Evolutionary conservation across 495 filamentous ascomycete species (phyloP).

Genomic region (Acidomyces sp.): DNA sequence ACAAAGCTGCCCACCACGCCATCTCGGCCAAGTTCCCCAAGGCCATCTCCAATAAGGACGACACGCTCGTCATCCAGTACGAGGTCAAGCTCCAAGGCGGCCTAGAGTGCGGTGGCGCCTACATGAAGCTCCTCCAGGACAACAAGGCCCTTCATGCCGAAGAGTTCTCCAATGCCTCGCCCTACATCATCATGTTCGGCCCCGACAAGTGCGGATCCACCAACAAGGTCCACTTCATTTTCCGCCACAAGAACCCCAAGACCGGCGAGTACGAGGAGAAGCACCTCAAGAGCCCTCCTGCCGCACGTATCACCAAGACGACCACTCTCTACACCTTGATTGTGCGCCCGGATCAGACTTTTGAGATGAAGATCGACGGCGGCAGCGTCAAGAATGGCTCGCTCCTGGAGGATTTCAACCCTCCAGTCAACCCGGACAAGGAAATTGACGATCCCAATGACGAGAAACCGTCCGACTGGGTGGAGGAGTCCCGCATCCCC

Average conservation of each 20-base stretch:
- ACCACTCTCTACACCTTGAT: conserved; percentile 92
- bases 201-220: conserved; percentile 98
- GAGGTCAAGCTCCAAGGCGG: conserved; percentile 99
- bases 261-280: conserved; percentile 99
- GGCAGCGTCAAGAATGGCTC: conserved; percentile 72
- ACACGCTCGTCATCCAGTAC: conserved; percentile 94
- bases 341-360: conserved; percentile 90
- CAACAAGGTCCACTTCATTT: conserved; percentile 99
- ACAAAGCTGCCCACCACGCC: conserved; percentile 91
- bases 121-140: conserved; percentile 97
- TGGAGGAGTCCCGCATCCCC: conserved; percentile 77
- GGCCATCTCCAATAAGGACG: conserved; percentile 92
- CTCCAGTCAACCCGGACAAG: conserved; percentile 82
- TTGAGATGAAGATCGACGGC: conserved; percentile 79
- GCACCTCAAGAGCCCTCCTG: conserved; percentile 75
- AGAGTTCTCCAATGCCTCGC: conserved; percentile 94
- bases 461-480: conserved; percentile 89
- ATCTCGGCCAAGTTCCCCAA: conserved; percentile 98
- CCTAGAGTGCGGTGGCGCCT: conserved; percentile 96
- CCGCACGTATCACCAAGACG: conserved; percentile 77
- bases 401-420: conserved; percentile 88
- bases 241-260: conserved; percentile 99
- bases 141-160: conserved; percentile 93
- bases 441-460: conserved; percentile 97
- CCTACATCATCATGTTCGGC: conserved; percentile 99